A percentile compares a stretch with the other conserved stretches of the same genome.
Evolutionary conservation across 2,329 filamentous ascomycete genomes (phyloP).

Genomic region (Blumeriella jaapii): DNA sequence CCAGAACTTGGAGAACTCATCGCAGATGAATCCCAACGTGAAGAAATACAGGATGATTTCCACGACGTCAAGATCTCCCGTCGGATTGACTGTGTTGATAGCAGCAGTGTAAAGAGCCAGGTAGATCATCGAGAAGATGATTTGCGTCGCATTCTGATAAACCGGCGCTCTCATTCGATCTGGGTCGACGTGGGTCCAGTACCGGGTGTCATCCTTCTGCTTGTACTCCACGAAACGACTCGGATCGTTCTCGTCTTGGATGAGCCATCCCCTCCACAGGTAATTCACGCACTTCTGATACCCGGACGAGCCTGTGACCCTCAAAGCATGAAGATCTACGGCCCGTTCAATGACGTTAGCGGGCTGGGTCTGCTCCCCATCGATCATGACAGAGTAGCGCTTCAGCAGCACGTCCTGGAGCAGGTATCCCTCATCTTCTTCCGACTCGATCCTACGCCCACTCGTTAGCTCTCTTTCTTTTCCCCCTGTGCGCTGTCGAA

Average conservation of each 20-base stretch:
- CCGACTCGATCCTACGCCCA: slow-evolving; percentile 59
- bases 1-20: slow-evolving; percentile 81
- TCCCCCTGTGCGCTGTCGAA: background rate
- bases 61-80: slow-evolving; percentile 71
- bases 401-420: slow-evolving; percentile 75
- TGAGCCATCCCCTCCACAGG: slow-evolving; percentile 90
- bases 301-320: slow-evolving; percentile 80
- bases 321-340: slow-evolving; percentile 81
- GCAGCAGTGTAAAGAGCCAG: slow-evolving; percentile 77
- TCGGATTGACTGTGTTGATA: slow-evolving; percentile 86
- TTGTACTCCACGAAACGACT: slow-evolving; percentile 83
- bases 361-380: slow-evolving; percentile 60
- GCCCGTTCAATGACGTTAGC: slow-evolving; percentile 88
- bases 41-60: slow-evolving; percentile 84
- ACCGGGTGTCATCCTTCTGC: slow-evolving; percentile 65
- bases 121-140: slow-evolving; percentile 74
- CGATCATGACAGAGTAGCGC: slow-evolving; percentile 70
- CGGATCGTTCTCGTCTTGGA: slow-evolving; percentile 89
- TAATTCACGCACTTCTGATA: slow-evolving; percentile 88
- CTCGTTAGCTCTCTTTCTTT: background rate
- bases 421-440: slow-evolving; percentile 69
- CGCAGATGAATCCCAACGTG: slow-evolving; percentile 80
- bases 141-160: slow-evolving; percentile 85
- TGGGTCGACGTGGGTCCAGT: slow-evolving; percentile 77
- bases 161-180: slow-evolving; percentile 86